Conservation (phyloP, 176 grass and related monocot species). For the Oryza rufipogon region DNA sequence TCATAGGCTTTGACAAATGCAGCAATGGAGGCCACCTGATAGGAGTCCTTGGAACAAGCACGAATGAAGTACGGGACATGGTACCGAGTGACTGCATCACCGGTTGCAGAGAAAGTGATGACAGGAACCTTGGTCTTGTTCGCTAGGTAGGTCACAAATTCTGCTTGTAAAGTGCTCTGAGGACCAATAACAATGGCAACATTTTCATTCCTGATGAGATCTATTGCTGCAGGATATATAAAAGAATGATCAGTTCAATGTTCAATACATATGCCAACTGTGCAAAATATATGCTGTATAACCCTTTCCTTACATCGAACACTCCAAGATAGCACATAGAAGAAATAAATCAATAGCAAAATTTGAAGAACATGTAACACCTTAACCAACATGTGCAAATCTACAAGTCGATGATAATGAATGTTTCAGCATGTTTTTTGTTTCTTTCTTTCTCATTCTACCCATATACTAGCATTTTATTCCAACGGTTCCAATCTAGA, state of each 20-base stretch:
- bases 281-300: too few species aligned
- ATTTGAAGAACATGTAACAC: background rate
- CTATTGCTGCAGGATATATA: conserved; percentile 47
- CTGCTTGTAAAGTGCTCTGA: conserved; percentile 41
- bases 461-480: too few species aligned
- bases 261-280: too few species aligned
- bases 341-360: background rate
- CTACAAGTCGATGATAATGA: too few species aligned
- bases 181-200: conserved; percentile 56
- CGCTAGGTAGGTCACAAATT: conserved; percentile 51
- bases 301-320: background rate
- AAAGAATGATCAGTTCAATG: background rate
- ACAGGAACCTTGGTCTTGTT: conserved; percentile 49
- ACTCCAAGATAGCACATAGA: background rate
- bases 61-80: conserved; percentile 56
- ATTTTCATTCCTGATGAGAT: conserved; percentile 43
- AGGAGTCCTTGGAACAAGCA: conserved; percentile 51
- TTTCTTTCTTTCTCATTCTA: too few species aligned
- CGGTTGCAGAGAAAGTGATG: conserved; percentile 46
- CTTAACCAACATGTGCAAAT: too few species aligned
- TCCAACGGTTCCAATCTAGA: too few species aligned
- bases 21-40: conserved; percentile 44
- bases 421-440: too few species aligned
- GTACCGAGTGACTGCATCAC: conserved; percentile 7
- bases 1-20: conserved; percentile 32